phyloP scores from a whole-genome alignment of 352 stramenopile species.

The Pythium biforme region DNA sequence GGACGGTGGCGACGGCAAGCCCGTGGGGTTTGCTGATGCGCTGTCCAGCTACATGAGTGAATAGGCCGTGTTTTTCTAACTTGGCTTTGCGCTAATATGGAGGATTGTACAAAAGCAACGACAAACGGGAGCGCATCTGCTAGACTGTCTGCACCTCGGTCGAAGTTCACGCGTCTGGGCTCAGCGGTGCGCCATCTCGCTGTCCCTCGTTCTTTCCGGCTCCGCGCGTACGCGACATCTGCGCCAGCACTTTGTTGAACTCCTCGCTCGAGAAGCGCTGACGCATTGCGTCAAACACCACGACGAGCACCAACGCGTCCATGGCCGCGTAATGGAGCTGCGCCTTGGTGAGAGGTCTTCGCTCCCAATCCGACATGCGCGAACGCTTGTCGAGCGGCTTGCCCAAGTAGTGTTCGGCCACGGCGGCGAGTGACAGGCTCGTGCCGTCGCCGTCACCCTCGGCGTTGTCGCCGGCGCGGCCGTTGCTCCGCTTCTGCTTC shows the following conservation, averaged over 20 bases:
- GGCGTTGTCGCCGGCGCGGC: constrained; percentile 16
- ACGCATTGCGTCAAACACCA: constrained; percentile 58
- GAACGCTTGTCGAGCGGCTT: constrained; percentile 69
- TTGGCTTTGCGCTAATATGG: neutral
- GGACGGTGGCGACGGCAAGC: constrained; percentile 29
- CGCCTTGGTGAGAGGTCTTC: constrained; percentile 55
- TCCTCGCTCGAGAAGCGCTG: constrained; percentile 30
- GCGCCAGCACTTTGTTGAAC: constrained; percentile 17
- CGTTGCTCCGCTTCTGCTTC: constrained; percentile 1
- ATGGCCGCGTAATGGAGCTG: constrained; percentile 74
- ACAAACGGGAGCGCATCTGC: constrained; percentile 11
- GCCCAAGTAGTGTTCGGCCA: constrained; percentile 54
- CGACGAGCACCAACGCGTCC: constrained; percentile 65
- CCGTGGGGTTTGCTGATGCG: constrained; percentile 67
- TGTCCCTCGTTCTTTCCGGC: neutral
- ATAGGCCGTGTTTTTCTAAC: constrained; percentile 22
- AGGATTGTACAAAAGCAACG: neutral
- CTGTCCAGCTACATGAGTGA: constrained; percentile 75
- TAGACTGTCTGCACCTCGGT: neutral
- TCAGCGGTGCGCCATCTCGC: neutral
- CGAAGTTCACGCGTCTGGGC: neutral
- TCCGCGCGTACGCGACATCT: constrained; percentile 3
- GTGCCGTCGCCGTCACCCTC: constrained; percentile 13
- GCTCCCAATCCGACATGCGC: constrained; percentile 79
- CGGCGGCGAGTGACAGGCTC: constrained; percentile 44